phyloP scores from a whole-genome alignment of 192 early-diverging fungal genomes.

The Jimgerdemannia flammicorona region DNA sequence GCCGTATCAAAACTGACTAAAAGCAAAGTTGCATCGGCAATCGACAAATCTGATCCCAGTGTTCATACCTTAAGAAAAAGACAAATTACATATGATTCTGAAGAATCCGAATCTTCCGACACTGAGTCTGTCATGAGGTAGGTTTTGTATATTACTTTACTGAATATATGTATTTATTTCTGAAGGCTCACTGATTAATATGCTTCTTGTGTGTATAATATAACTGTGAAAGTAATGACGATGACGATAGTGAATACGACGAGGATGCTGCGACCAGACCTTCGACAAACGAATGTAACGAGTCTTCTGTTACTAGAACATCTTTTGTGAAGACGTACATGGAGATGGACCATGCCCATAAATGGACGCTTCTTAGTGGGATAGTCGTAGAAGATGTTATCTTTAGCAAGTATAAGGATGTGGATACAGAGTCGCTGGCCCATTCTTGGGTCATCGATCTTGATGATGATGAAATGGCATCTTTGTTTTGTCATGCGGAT shows the following conservation, averaged over 20 bases:
- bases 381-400: slow-evolving; percentile 12
- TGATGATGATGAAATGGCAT: slow-evolving; percentile 11
- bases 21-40: neutral
- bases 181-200: neutral
- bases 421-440: slow-evolving; percentile 5
- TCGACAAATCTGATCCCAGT: neutral
- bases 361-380: slow-evolving; percentile 8
- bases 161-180: neutral
- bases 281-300: neutral
- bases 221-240: neutral
- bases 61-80: neutral
- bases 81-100: neutral
- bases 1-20: neutral
- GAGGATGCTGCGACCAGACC: neutral
- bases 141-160: neutral
- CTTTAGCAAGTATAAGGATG: slow-evolving; percentile 7
- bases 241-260: neutral
- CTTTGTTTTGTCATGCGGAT: neutral
- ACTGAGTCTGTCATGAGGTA: neutral
- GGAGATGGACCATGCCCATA: slow-evolving; percentile 12
- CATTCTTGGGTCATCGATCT: slow-evolving; percentile 4
- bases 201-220: neutral
- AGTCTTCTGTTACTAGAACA: neutral
- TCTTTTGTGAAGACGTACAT: slow-evolving; percentile 2
- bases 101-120: neutral